A percentile compares a stretch with the other conserved stretches of the same genome.
phyloP scores from a whole-genome alignment of 805 yeast species.

The Debaryomyces castellii region DNA sequence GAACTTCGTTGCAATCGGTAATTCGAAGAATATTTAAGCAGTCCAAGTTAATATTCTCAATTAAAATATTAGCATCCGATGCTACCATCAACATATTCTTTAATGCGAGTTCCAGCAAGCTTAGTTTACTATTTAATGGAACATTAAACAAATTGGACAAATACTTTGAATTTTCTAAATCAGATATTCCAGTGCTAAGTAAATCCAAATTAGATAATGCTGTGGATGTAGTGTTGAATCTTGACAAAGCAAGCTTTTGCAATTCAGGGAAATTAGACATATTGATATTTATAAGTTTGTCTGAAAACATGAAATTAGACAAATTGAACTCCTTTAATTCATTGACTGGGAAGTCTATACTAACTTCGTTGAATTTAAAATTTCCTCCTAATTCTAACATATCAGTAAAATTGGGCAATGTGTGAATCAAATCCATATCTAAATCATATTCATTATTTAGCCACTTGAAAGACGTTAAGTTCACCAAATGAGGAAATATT shows the following conservation, averaged over 20 bases:
- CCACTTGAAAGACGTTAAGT: constrained; percentile 19
- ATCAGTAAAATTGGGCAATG: constrained; percentile 11
- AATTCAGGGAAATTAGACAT: constrained; percentile 3
- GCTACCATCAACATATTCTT: constrained; percentile 8
- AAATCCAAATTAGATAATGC: background rate
- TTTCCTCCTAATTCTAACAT: constrained; percentile 15
- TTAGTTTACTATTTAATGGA: background rate
- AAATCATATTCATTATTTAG: constrained; percentile 14
- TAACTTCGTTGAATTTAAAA: constrained; percentile 9
- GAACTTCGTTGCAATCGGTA: constrained; percentile 11
- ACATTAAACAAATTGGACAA: constrained; percentile 3
- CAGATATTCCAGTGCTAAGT: background rate
- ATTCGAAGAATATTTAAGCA: constrained; percentile 7
- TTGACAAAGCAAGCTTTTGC: constrained; percentile 4
- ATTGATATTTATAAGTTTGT: constrained; percentile 3
- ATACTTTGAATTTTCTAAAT: constrained; percentile 4
- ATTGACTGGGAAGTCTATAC: constrained; percentile 2
- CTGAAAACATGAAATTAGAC: constrained; percentile 6
- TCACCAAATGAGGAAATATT: constrained; percentile 14
- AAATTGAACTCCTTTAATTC: constrained; percentile 15
- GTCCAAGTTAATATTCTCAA: constrained; percentile 3
- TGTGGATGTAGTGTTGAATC: constrained; percentile 1
- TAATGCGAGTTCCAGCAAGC: constrained; percentile 5
- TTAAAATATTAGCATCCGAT: constrained; percentile 8
- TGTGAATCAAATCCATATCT: constrained; percentile 10